phyloP scores from a whole-genome alignment of 2,329 filamentous ascomycete genomes.

The Claviceps pazoutovae region DNA sequence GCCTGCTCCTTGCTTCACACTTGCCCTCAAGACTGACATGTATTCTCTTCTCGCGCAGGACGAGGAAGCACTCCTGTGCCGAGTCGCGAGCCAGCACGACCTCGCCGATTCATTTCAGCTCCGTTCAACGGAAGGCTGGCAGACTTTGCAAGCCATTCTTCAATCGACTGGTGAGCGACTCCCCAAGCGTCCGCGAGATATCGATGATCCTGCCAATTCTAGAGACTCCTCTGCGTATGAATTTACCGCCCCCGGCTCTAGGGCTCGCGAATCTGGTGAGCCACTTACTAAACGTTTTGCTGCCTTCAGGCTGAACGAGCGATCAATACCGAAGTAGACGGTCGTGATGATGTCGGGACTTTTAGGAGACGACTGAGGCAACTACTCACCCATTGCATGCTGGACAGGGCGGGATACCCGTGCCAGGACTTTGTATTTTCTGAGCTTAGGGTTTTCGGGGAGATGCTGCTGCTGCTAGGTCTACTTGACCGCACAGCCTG shows the following conservation, averaged over 20 bases:
- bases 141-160: slow-evolving; percentile 83
- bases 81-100: slow-evolving; percentile 70
- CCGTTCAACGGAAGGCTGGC: slow-evolving; percentile 80
- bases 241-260: slow-evolving; percentile 2
- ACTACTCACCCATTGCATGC: background rate
- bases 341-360: background rate
- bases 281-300: slow-evolving; percentile 53
- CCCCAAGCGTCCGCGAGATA: slow-evolving; percentile 53
- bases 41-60: slow-evolving; percentile 41
- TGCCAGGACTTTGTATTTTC: background rate
- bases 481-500: too few species aligned
- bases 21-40: background rate
- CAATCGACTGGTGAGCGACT: slow-evolving; percentile 94
- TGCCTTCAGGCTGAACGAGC: slow-evolving; percentile 48
- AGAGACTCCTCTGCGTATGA: slow-evolving; percentile 11
- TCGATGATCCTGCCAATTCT: slow-evolving; percentile 19
- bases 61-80: slow-evolving; percentile 74
- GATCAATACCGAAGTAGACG: slow-evolving; percentile 6
- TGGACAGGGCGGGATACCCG: background rate
- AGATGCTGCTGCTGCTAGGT: too few species aligned
- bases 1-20: background rate
- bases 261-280: slow-evolving; percentile 27
- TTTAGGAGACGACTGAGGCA: background rate
- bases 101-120: slow-evolving; percentile 70
- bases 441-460: too few species aligned